Evolutionary conservation across 768 basidiomycete genomes (phyloP), one percentile per base, ranked within the genome.

Genomic region (Pulveroboletus sp.): DNA sequence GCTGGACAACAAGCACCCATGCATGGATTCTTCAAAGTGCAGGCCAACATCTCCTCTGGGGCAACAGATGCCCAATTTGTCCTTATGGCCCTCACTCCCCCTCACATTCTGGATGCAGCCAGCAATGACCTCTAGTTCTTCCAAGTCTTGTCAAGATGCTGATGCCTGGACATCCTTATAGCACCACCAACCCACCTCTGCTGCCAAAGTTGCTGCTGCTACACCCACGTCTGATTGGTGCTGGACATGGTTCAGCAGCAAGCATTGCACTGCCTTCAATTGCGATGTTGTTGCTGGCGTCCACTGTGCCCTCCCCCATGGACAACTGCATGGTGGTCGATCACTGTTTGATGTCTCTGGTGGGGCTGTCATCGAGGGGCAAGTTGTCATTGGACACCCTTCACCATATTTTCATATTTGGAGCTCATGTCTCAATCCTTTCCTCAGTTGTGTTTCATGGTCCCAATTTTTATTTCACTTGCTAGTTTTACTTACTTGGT

Each of bases 91-190:
- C 0, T 87, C 85, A 17, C 86, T 86, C 2, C 80, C n/a, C n/a
- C n/a, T 79, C 39, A 86, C 86, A 14, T 85, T 88, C 77, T 79
- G 82, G 57, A 81, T 78, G 4, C 86, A 87, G 60, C 81, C n/a
- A n/a, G n/a, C n/a, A n/a, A n/a, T 82, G 8, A 68, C 79, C 6
- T 79, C 84, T 12, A 83, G 77, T 60, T 87, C 86, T 19, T 84
- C 84, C 17, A 86, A 88, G 62, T 73, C 76, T 12, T 79, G 84
- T 26, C 80, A 78, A 45, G 66, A 63, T 2, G 49, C 23, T 6
- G 68, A 69, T n/a, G 45, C 29, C n/a, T 23, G 56, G 56, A 20
- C 65, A 63, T 20, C 9, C 54, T 24, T 80, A 76, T 49, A 73
- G n/a, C n/a, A n/a, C 76, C 31, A 71, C 78, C 51, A 74, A 60